phyloP scores from a whole-genome alignment of 2,329 filamentous ascomycete species.

The Fusarium sp. region DNA sequence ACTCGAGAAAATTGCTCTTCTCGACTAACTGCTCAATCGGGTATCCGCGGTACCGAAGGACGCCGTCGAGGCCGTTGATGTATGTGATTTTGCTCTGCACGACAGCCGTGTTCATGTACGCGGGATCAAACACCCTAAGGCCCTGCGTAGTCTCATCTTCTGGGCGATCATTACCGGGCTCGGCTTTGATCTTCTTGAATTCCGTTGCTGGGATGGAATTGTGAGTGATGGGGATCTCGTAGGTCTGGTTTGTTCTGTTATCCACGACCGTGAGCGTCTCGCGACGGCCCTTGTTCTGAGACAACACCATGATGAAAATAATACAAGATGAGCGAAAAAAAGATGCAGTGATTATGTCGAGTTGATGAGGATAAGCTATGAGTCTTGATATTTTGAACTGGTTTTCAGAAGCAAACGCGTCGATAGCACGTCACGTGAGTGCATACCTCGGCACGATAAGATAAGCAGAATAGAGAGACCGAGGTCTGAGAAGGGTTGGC shows the following conservation, averaged over 20 bases:
- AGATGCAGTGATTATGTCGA: background rate
- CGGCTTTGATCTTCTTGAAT: constrained; percentile 60
- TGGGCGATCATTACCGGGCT: constrained; percentile 46
- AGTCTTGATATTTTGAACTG: background rate
- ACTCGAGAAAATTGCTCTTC: constrained; percentile 60
- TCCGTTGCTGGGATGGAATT: constrained; percentile 61
- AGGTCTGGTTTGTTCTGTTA: constrained; percentile 59
- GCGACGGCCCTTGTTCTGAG: constrained; percentile 15
- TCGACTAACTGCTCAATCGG: constrained; percentile 61
- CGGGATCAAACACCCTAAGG: constrained; percentile 61
- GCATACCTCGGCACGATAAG: constrained; percentile 3
- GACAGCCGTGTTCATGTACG: constrained; percentile 63
- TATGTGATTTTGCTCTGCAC: constrained; percentile 61
- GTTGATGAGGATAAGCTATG: background rate
- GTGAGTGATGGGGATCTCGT: constrained; percentile 59
- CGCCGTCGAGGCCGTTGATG: constrained; percentile 62
- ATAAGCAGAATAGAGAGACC: background rate
- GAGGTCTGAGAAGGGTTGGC: background rate
- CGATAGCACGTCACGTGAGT: background rate
- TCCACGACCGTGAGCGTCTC: constrained; percentile 56
- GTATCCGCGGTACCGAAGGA: constrained; percentile 62
- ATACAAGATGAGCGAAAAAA: background rate
- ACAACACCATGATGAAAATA: background rate
- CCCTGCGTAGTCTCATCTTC: constrained; percentile 60
- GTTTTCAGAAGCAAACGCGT: constrained; percentile 12